Conservation (phyloP, 345 rosid genomes). For the Hibiscus trionum region DNA sequence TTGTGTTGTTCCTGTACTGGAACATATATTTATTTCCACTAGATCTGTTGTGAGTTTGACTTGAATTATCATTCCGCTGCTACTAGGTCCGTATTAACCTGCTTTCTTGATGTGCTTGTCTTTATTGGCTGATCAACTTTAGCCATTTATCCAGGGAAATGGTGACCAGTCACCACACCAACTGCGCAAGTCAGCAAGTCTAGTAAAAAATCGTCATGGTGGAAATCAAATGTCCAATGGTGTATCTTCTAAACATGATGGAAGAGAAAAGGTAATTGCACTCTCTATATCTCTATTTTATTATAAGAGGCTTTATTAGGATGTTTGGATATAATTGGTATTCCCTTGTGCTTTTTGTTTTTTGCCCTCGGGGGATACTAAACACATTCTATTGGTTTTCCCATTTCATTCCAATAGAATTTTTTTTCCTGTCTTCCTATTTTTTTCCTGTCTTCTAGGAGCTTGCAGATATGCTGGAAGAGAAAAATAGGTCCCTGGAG, state of each 20-base stretch:
- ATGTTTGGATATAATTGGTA: neutral
- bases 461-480: constrained; percentile 89
- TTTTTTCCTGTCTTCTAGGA: constrained; percentile 57
- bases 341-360: neutral
- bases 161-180: constrained; percentile 50
- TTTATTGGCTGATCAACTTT: constrained; percentile 7
- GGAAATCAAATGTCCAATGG: constrained; percentile 58
- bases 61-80: neutral
- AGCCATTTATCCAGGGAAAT: constrained; percentile 40
- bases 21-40: neutral
- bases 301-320: neutral
- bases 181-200: constrained; percentile 40
- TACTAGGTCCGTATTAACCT: neutral
- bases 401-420: neutral
- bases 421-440: neutral
- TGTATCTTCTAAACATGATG: constrained; percentile 43
- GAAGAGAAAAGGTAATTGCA: constrained; percentile 67
- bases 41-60: neutral
- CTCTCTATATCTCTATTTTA: neutral
- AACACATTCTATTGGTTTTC: neutral
- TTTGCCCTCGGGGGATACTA: neutral
- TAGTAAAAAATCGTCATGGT: constrained; percentile 34
- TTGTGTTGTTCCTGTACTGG: neutral
- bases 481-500: constrained; percentile 60
- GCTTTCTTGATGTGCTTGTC: neutral